Evolutionary conservation across 768 basidiomycete species (phyloP), one percentile per base, ranked within the genome.

Genomic region (Steccherinum ochraceum): DNA sequence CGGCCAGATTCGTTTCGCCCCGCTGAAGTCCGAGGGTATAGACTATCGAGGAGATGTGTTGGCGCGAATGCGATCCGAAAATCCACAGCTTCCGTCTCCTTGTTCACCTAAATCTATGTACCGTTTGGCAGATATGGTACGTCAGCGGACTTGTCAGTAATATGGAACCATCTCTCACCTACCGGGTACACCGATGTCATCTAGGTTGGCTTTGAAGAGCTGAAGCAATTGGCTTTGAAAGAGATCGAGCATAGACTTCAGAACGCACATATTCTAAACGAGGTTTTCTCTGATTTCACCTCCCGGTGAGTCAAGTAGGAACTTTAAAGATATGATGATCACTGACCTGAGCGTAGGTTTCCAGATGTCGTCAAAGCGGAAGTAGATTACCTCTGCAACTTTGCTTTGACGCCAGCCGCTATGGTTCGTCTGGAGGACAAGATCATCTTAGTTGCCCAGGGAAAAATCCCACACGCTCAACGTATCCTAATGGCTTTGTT

Each of bases 61-160:
- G 11, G 5, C 4, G 3, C 10, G 48, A 23, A 30, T 46, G 24
- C 19, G 13, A 10, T 16, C 20, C 12, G 18, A 40, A 4, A 39
- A 40, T 39, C 35, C 45, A 42, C 4, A 48, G 7, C 16, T 19
- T n/a, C 51, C 51, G 19, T 20, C 21, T 3, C 47, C 26, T 12
- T 48, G 51, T 40, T 52, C 51, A 13, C 51, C 51, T 5, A 52
- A 52, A 30, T 52, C 51, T 18, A 41, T 52, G 18, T 52, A 52
- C 30, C 51, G 51, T 16, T 23, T 52, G 5, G 51, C 51, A 25
- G 51, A 52, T 23, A 48, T 40, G n/a, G 51, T 52, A 24, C 30
- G 51, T n/a, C 45, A 11, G 24, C 43, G 21, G 5, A 5, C 10
- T 25, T 5, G 5, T 16, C 12, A 18, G 5, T 4, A 5, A 26